These are phyloP conservation scores for Didymosphaeria variabile DNA, from an alignment of 2,329 filamentous ascomycete genomes.

Conservation along the genomic window DNA sequence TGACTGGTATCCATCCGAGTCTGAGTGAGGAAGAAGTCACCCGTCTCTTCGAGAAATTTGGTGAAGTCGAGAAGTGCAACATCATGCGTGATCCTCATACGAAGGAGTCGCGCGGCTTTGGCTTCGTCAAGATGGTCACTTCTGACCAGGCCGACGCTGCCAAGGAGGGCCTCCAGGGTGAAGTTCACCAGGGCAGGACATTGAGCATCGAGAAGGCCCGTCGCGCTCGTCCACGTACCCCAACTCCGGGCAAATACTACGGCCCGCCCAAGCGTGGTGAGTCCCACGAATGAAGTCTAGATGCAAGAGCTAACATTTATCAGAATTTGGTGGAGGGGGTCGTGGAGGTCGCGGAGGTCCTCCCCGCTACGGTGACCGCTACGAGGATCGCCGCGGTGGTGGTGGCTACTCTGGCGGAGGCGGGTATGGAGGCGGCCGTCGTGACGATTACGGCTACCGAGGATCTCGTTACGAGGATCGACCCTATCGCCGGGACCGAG, in stretches of 20 bases:
- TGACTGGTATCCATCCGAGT: conserved; percentile 95
- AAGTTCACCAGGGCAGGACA: conserved; percentile 92
- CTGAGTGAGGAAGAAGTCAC: conserved; percentile 89
- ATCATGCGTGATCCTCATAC: conserved; percentile 99
- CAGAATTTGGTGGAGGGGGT: conserved; percentile 56
- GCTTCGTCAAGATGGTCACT: conserved; percentile 99
- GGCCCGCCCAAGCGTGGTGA: conserved; percentile 96
- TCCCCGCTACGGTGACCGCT: conserved; percentile 59
- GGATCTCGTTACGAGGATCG: conserved; percentile 51
- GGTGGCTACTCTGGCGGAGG: conserved; percentile 47
- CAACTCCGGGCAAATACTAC: conserved; percentile 98
- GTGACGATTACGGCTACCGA: conserved; percentile 53
- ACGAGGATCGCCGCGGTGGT: conserved; percentile 60
- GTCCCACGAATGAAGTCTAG: conserved; percentile 39
- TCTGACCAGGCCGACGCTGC: conserved; percentile 95
- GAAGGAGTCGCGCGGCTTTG: conserved; percentile 97
- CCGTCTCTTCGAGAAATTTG: conserved; percentile 97
- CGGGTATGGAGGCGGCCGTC: conserved; percentile 47
- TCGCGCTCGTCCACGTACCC: conserved; percentile 91
- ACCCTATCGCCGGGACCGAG: conserved; percentile 55
- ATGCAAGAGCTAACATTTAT: conserved; percentile 24
- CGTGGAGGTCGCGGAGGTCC: conserved; percentile 60
- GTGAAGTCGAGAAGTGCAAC: conserved; percentile 98
- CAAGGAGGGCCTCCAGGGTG: conserved; percentile 94
- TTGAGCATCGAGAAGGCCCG: conserved; percentile 99